Conservation (phyloP, 768 basidiomycete species). For the Pleurotus tuoliensis region DNA sequence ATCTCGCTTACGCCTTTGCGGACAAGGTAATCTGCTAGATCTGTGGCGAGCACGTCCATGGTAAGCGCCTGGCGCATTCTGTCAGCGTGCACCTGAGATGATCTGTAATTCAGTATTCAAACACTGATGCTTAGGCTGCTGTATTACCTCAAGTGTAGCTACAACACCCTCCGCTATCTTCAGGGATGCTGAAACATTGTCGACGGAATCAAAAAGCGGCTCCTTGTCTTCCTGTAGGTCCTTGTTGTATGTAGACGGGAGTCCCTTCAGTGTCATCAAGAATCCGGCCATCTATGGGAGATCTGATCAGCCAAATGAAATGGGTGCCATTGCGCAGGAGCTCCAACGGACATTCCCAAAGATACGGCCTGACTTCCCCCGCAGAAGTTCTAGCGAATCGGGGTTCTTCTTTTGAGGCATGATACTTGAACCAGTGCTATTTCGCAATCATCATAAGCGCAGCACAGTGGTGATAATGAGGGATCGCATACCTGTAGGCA, state of each 20-base stretch:
- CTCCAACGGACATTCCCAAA: slow-evolving; percentile 73
- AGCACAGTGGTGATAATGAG: not conserved
- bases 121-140: slow-evolving; percentile 5
- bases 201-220: slow-evolving; percentile 90
- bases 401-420: slow-evolving; percentile 99
- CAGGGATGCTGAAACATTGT: slow-evolving; percentile 83
- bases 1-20: slow-evolving; percentile 82
- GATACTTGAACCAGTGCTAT: slow-evolving; percentile 95
- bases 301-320: slow-evolving; percentile 16
- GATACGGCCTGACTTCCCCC: slow-evolving; percentile 92
- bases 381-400: slow-evolving; percentile 90
- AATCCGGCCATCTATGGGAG: slow-evolving; percentile 87
- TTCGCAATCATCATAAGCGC: not conserved
- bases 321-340: not conserved
- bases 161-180: slow-evolving; percentile 94
- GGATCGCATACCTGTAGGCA: slow-evolving; percentile 82
- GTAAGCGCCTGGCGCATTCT: slow-evolving; percentile 91
- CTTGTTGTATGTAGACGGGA: slow-evolving; percentile 99
- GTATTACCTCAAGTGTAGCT: slow-evolving; percentile 75
- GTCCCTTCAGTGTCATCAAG: slow-evolving; percentile 93
- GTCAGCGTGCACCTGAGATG: slow-evolving; percentile 73
- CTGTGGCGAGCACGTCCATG: slow-evolving; percentile 98
- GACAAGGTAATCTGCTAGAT: slow-evolving; percentile 96
- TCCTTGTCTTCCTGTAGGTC: slow-evolving; percentile 99
- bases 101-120: too few relatives aligned